Evolutionary conservation across 1,284 basidiomycete genomes (phyloP).

Genomic region (Bondarzewia mesenterica): DNA sequence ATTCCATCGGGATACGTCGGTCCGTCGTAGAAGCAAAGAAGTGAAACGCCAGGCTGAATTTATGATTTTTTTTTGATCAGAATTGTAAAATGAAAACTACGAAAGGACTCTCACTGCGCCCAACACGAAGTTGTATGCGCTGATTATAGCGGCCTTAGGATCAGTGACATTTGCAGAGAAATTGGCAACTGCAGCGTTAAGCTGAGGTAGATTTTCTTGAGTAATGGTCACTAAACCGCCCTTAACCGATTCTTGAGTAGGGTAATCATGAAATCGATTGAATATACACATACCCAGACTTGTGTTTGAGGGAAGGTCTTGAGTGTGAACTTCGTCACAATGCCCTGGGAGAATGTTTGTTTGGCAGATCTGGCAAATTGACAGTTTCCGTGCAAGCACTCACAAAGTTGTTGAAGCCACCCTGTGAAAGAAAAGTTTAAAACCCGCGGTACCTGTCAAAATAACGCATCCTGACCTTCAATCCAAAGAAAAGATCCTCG

Average conservation of each 20-base stretch:
- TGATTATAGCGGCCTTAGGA: background rate
- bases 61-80: background rate
- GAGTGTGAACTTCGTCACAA: constrained; percentile 2
- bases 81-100: background rate
- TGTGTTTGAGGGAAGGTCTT: constrained; percentile 6
- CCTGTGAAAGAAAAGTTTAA: constrained; percentile 1
- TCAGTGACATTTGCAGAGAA: constrained; percentile 3
- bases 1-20: constrained; percentile 5
- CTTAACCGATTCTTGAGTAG: background rate
- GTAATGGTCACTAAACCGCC: constrained; percentile 3
- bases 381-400: no score
- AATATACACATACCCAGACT: constrained; percentile 4
- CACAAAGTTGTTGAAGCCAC: constrained; percentile 12
- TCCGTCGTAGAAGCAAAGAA: constrained; percentile 9
- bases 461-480: constrained; percentile 1
- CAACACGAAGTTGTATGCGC: background rate
- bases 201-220: background rate
- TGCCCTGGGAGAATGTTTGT: background rate
- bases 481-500: constrained; percentile 10
- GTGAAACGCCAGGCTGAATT: background rate
- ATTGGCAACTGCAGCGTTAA: constrained; percentile 2
- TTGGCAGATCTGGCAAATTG: background rate
- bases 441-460: background rate
- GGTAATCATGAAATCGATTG: background rate
- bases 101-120: background rate